Percentiles rank a stretch among this genome's conserved stretches.
phyloP scores from a whole-genome alignment of 2,329 filamentous ascomycete genomes.

The Phoma sp. region DNA sequence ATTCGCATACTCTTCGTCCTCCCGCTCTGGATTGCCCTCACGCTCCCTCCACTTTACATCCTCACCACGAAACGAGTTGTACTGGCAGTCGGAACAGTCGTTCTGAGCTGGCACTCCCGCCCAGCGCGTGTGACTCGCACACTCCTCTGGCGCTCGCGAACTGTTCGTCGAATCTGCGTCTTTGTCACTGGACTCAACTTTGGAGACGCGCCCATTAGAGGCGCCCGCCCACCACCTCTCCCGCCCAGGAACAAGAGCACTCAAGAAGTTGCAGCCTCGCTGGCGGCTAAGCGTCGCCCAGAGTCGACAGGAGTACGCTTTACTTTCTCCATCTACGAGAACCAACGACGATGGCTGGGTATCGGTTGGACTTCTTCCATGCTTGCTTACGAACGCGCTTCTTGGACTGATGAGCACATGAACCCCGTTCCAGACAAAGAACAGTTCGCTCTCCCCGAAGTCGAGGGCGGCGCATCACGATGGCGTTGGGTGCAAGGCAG shows the following conservation, averaged over 20 bases:
- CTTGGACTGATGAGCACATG: constrained; percentile 96
- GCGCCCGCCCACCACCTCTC: constrained; percentile 44
- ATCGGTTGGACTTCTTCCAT: constrained; percentile 93
- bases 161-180: constrained; percentile 71
- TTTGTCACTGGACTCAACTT: constrained; percentile 84
- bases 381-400: constrained; percentile 84
- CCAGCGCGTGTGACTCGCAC: constrained; percentile 84
- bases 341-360: constrained; percentile 92
- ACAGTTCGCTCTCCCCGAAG: constrained; percentile 71
- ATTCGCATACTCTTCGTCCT: constrained; percentile 87
- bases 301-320: constrained; percentile 83
- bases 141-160: constrained; percentile 86
- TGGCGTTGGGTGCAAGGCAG: constrained; percentile 87
- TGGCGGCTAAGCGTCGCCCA: constrained; percentile 50
- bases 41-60: constrained; percentile 80
- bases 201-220: constrained; percentile 51
- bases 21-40: constrained; percentile 84
- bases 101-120: constrained; percentile 90
- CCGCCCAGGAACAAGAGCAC: constrained; percentile 54
- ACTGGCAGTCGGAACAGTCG: constrained; percentile 83
- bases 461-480: constrained; percentile 66
- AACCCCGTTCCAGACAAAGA: constrained; percentile 80
- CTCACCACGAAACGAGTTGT: constrained; percentile 86
- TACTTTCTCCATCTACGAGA: constrained; percentile 95
- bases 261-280: constrained; percentile 55